These are phyloP conservation scores for Ambrosia artemisiifolia DNA, from an alignment of 129 eudicot species.

Conservation along the genomic window DNA sequence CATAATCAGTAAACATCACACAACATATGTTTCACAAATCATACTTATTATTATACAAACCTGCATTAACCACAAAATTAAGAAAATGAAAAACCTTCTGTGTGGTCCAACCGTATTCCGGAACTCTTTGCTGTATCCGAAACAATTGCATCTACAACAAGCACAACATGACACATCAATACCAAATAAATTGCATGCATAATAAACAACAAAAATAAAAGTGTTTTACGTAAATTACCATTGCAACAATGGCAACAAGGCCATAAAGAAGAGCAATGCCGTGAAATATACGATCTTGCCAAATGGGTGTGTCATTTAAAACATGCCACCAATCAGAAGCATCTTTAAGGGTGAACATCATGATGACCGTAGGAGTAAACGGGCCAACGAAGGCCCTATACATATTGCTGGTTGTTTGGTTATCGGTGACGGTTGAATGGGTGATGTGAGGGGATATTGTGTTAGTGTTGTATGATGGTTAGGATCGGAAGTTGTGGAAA, in stretches of 20 bases:
- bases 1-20: conserved; percentile 4
- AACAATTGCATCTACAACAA: conserved; percentile 64
- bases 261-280: conserved; percentile 64
- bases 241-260: conserved; percentile 61
- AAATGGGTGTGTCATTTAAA: conserved; percentile 47
- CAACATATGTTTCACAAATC: not conserved
- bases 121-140: conserved; percentile 84
- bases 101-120: conserved; percentile 97
- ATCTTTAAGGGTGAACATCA: conserved; percentile 45
- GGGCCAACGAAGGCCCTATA: conserved; percentile 45
- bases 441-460: not conserved
- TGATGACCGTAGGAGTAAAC: conserved; percentile 31
- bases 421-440: conserved; percentile 17
- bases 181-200: not conserved
- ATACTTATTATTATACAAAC: conserved; percentile 28
- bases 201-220: not conserved
- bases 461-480: not conserved
- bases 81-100: conserved; percentile 96
- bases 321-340: conserved; percentile 70
- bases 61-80: conserved; percentile 85
- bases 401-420: conserved; percentile 44
- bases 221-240: conserved; percentile 31
- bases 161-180: conserved; percentile 1
- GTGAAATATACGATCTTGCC: conserved; percentile 85
- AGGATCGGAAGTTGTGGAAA: not conserved